Base-by-base conservation (phyloP, 495 filamentous ascomycete genomes). In the Trichoderma orchidacearum region DNA sequence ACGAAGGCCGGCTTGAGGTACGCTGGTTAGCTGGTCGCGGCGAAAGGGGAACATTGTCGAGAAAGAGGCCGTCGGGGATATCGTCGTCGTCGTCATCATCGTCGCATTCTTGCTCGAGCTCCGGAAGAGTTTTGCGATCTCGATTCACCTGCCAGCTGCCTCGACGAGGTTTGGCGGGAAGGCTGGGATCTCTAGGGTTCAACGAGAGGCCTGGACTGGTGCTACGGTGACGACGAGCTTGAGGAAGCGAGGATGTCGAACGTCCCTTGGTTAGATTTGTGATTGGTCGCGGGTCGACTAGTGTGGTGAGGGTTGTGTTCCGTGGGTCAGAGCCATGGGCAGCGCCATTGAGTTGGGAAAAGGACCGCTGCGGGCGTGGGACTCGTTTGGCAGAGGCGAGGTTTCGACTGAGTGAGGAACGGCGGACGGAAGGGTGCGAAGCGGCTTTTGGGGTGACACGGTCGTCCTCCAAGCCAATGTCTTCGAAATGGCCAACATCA, bases 31-130 rank as follows among this genome's bases (percentile, higher is more conserved):
- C 74, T 3, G 87, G 89, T 17, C 90, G 80, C 9, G 93, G 93
- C 8, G 90, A 95, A n/a, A 98, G 81, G 0, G 93, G 93, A 7
- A 98, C 87, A 63, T 97, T 97, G 76, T 89, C 90, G 21, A 98
- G 75, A 62, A 92, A 83, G 15, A 89, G 85, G 62, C 94, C 93
- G 55, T 94, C 89, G 5, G 93, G 93, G 23, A 98, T 80, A 54
- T 97, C 90, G 55, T 97, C 90, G 57, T 80, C 78, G n/a, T 74
- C 78, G 41, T 95, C 92, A 58, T 96, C 93, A 11, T 83, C 84
- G 57, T 95, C 88, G 59, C 85, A 95, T 66, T 97, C 92, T 36
- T 83, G 80, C 65, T 96, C 94, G 31, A 92, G 64, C 55, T 96
- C 86, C 57, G 87, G 78, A 4, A 82, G 70, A 3, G 87, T 80